phyloP scores from a whole-genome alignment of 306 rosid genomes.

The Medicago ruthenica region DNA sequence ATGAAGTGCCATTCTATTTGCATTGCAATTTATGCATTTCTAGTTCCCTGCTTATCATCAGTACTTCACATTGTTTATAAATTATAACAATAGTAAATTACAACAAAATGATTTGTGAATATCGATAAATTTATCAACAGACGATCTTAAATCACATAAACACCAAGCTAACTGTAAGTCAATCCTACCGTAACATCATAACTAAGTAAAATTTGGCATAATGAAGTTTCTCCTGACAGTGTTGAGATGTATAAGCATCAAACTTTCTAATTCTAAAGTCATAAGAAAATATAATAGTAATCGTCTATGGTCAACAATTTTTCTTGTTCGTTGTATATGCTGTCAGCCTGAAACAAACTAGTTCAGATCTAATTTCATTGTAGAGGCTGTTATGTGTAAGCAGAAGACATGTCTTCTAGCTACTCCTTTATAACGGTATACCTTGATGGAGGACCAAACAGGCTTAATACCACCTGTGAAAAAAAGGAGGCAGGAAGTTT shows the following conservation, averaged over 20 bases:
- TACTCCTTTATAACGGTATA: conserved; percentile 43
- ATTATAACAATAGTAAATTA: not conserved
- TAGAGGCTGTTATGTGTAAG: conserved; percentile 37
- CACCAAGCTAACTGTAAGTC: not conserved
- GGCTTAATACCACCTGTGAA: conserved; percentile 77
- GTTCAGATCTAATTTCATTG: conserved; percentile 38
- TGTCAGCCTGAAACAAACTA: conserved; percentile 18
- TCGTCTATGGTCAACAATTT: not conserved
- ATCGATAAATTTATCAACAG: not conserved
- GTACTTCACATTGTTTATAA: conserved; percentile 1
- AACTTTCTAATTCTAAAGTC: not conserved
- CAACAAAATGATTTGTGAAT: not conserved
- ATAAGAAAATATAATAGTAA: not conserved
- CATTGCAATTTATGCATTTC: not conserved
- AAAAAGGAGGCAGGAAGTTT: conserved; percentile 29
- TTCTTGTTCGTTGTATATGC: conserved; percentile 20
- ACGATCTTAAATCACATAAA: conserved; percentile 8
- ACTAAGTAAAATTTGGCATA: conserved; percentile 7
- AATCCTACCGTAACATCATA: conserved; percentile 29
- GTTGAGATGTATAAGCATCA: not conserved
- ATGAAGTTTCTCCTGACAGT: conserved; percentile 8
- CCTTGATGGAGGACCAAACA: conserved; percentile 82
- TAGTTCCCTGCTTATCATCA: not conserved
- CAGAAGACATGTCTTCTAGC: conserved; percentile 47
- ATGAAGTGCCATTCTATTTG: not conserved